Conservation (phyloP, 2,329 filamentous ascomycete genomes). For the Fusarium neocosmosporiellum region DNA sequence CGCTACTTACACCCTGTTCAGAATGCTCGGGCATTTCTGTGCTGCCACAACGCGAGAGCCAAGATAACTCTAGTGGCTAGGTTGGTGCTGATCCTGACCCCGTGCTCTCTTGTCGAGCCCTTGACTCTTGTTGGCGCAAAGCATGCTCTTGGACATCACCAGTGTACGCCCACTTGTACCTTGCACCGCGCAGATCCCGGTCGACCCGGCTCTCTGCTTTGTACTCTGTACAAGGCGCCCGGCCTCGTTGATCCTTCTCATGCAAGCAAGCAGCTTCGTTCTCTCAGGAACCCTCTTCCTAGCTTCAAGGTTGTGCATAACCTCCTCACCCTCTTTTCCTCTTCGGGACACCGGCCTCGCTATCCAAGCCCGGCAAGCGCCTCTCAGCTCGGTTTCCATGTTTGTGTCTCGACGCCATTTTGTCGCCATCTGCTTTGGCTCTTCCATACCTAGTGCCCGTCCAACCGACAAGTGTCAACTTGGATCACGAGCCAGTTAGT, state of each 20-base stretch:
- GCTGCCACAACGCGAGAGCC: conserved; percentile 19
- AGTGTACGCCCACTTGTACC: conserved; percentile 15
- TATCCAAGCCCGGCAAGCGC: conserved; percentile 12
- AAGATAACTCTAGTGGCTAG: conserved; percentile 8
- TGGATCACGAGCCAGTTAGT: conserved; percentile 39
- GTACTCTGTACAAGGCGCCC: conserved; percentile 13
- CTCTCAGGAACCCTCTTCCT: conserved; percentile 22
- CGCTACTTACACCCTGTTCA: not conserved
- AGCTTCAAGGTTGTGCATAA: conserved; percentile 17
- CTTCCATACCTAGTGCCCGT: conserved; percentile 15
- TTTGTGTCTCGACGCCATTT: conserved; percentile 11
- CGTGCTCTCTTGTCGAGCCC: not conserved
- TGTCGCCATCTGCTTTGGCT: conserved; percentile 14
- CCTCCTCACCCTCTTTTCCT: conserved; percentile 25
- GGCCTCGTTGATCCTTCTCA: conserved; percentile 22
- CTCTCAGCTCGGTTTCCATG: conserved; percentile 29
- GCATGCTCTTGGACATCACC: not conserved
- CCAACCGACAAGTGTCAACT: conserved; percentile 33
- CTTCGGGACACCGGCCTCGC: conserved; percentile 40
- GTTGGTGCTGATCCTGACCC: not conserved
- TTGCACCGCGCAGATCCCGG: conserved; percentile 16
- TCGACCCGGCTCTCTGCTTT: conserved; percentile 17
- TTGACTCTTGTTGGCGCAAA: conserved; percentile 7
- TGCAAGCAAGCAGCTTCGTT: conserved; percentile 34
- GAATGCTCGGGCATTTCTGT: not conserved